A percentile compares a stretch with the other conserved stretches of the same genome.
These are phyloP conservation scores for Teunomyces barrocoloradensis DNA, from an alignment of 805 yeast genomes.

Conservation along the genomic window DNA sequence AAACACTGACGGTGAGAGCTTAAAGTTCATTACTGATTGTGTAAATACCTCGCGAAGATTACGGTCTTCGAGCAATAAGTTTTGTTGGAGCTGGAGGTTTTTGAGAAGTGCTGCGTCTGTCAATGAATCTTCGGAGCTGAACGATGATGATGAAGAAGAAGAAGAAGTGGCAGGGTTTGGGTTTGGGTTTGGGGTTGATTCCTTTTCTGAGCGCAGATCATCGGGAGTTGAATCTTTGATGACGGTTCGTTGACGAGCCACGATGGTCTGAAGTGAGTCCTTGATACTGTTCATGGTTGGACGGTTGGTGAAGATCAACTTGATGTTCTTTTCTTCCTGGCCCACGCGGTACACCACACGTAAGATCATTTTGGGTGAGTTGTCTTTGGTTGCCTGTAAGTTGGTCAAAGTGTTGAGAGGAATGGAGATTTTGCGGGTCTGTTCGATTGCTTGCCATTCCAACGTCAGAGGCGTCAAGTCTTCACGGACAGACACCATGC, in stretches of 20 bases:
- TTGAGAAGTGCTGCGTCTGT: conserved; percentile 53
- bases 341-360: conserved; percentile 50
- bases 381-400: conserved; percentile 68
- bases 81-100: conserved; percentile 77
- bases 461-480: conserved; percentile 40
- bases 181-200: not conserved
- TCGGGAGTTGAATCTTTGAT: conserved; percentile 29
- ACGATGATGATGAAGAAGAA: conserved; percentile 9
- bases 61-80: conserved; percentile 66
- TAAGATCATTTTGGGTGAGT: conserved; percentile 64
- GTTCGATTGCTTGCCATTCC: conserved; percentile 46
- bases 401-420: conserved; percentile 37
- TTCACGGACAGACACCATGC: conserved; percentile 40
- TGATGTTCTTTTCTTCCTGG: conserved; percentile 27
- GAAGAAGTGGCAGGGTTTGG: not conserved
- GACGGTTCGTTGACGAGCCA: conserved; percentile 61
- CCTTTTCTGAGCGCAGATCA: too few species aligned
- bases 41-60: conserved; percentile 72
- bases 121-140: conserved; percentile 11
- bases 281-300: conserved; percentile 75
- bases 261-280: conserved; percentile 61
- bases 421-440: conserved; percentile 28
- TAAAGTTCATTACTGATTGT: conserved; percentile 78
- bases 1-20: conserved; percentile 76
- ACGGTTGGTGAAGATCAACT: conserved; percentile 66